phyloP scores from a whole-genome alignment of 1,139 yeast species.

The Geotrichum reessii region DNA sequence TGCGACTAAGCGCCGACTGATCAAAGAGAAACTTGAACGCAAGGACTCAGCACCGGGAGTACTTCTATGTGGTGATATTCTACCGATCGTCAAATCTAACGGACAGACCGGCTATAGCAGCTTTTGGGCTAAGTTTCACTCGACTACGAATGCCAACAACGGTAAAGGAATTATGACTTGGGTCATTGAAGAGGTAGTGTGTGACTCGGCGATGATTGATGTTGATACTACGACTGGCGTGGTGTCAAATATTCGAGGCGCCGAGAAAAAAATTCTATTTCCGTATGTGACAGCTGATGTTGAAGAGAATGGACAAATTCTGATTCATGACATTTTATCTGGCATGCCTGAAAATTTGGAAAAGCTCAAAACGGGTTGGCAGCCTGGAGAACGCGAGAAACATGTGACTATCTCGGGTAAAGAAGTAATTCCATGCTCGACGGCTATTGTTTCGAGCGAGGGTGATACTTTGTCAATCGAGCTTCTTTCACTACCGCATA shows the following conservation, averaged over 20 bases:
- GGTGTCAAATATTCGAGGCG: slow-evolving; percentile 26
- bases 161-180: slow-evolving; percentile 56
- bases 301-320: slow-evolving; percentile 12
- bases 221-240: slow-evolving; percentile 33
- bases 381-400: slow-evolving; percentile 4
- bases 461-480: slow-evolving; percentile 8
- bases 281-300: slow-evolving; percentile 18
- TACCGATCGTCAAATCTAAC: slow-evolving; percentile 46
- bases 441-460: slow-evolving; percentile 1
- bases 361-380: slow-evolving; percentile 2
- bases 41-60: slow-evolving; percentile 32
- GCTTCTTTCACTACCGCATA: slow-evolving; percentile 59
- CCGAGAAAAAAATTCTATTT: slow-evolving; percentile 20
- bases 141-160: slow-evolving; percentile 38
- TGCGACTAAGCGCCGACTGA: slow-evolving; percentile 19
- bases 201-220: slow-evolving; percentile 66
- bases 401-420: slow-evolving; percentile 19
- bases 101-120: slow-evolving; percentile 36
- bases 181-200: slow-evolving; percentile 82
- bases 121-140: slow-evolving; percentile 69
- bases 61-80: slow-evolving; percentile 52
- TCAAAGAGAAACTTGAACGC: slow-evolving; percentile 26
- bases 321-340: slow-evolving; percentile 20
- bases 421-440: slow-evolving; percentile 16
- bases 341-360: slow-evolving; percentile 19